Conservation (phyloP, 2,329 filamentous ascomycete genomes). For the Leptographium procerum region DNA sequence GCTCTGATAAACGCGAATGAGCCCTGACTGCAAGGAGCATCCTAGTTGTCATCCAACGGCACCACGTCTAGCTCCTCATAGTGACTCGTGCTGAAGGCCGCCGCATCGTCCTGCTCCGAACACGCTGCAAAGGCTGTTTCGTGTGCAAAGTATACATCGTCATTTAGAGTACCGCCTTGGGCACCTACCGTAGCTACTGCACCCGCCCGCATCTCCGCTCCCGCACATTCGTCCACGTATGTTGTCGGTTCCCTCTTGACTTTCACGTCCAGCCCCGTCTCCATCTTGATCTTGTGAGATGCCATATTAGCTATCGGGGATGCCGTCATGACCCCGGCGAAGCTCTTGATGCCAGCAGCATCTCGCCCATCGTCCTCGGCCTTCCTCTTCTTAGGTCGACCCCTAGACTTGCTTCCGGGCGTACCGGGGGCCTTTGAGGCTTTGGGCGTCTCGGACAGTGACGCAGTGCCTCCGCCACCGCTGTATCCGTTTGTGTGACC, state of each 20-base stretch:
- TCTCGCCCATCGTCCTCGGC: background rate
- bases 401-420: background rate
- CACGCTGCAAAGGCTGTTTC: background rate
- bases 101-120: background rate
- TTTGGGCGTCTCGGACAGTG: background rate
- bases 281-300: background rate
- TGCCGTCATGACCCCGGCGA: background rate
- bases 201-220: too few species aligned
- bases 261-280: background rate
- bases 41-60: background rate
- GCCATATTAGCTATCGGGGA: background rate
- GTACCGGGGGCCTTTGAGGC: background rate
- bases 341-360: background rate
- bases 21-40: background rate
- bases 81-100: background rate
- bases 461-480: background rate
- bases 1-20: too few species aligned
- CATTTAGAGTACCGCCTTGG: background rate
- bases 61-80: background rate
- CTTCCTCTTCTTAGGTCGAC: background rate
- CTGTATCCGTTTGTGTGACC: too few species aligned
- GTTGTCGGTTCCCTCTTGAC: background rate
- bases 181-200: background rate
- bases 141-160: background rate
- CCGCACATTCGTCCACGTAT: too few species aligned